Base-by-base conservation (phyloP, 2,329 filamentous ascomycete genomes). In the Metarhizium humberi region DNA sequence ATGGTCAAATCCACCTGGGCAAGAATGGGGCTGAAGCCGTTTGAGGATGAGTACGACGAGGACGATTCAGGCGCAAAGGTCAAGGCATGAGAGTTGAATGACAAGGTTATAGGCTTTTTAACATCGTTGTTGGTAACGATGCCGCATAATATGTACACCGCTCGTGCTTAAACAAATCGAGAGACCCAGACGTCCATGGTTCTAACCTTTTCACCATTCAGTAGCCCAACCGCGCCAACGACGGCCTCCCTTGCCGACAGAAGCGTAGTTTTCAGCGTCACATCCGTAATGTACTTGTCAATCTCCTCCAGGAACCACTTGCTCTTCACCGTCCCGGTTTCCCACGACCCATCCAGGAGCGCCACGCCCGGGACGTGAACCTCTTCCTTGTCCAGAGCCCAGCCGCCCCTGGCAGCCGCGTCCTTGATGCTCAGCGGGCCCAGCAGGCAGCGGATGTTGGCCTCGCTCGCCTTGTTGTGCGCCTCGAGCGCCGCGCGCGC, bases 391-490 rank as follows among this genome's bases (percentile, higher is more conserved):
- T 66, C 65, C 5, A 75, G 50, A 10, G 56, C 54, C 71, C 72
- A 78, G 2, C 73, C 73, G 1, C 63, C 69, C 13, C 55, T 62
- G 25, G 56, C 10, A 3, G 72, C 73, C 4, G 72, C 59, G 3
- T 63, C 60, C 6, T 61, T 69, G 38, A 82, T 73, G 18, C 63
- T 66, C 13, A 57, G 59, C 14, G 77, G 78, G 7, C 69, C 69
- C 14, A 80, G 55, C 6, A 74, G 66, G 8, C 71, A 76, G 51
- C 75, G 71, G 11, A 83, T 71, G 61, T 84, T 82, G 8, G 69
- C 71, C 0, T 53, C 56, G 53, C 71, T 75, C 0, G 64, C 57
- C 1, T 59, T 54, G 52, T 71, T 71, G 36, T 71, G 71, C 2
- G 66, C 69, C 61, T 81, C 77, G 1, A 78, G 61, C 4, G 69